Evolutionary conservation across 805 yeast genomes (phyloP).

Genomic region (Huiozyma naganishii): DNA sequence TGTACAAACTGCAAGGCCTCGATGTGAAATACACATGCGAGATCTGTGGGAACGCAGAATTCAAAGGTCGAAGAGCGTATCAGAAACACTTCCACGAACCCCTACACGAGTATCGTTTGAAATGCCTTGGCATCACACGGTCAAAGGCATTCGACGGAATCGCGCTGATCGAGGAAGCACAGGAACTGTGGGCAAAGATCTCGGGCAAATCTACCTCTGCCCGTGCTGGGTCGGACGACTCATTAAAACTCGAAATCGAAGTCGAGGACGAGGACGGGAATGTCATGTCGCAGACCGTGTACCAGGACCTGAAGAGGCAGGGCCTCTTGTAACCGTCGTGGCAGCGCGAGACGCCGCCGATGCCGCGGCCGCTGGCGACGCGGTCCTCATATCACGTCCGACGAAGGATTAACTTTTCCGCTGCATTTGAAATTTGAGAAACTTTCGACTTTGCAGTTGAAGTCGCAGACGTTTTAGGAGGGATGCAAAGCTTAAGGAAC

Average conservation of each 20-base stretch:
- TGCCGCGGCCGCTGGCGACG: not conserved
- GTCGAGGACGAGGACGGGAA: conserved; percentile 91
- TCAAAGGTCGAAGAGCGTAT: conserved; percentile 63
- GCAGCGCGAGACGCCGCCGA: not conserved
- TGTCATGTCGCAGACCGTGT: conserved; percentile 76
- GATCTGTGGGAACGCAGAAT: conserved; percentile 67
- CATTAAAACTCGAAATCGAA: conserved; percentile 48
- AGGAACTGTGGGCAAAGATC: conserved; percentile 41
- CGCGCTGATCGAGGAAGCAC: conserved; percentile 56
- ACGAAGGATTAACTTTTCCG: not conserved
- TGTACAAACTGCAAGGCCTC: conserved; percentile 80
- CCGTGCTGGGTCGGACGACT: conserved; percentile 7
- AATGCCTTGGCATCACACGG: conserved; percentile 59
- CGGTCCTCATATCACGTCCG: not conserved
- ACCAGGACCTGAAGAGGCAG: conserved; percentile 76
- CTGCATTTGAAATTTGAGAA: not conserved
- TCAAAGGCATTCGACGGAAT: conserved; percentile 50
- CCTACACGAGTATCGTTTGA: conserved; percentile 63
- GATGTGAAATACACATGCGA: conserved; percentile 68
- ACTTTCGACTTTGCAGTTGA: too few species aligned
- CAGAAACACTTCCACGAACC: conserved; percentile 65
- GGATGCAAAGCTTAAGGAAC: too few species aligned
- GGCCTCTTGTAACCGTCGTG: conserved; percentile 48
- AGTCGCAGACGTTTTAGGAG: too few species aligned
- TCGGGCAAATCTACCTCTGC: conserved; percentile 7